Percentiles rank a stretch among this genome's conserved stretches.
phyloP scores from a whole-genome alignment of 2,329 filamentous ascomycete species.

The Scedosporium apiospermum region DNA sequence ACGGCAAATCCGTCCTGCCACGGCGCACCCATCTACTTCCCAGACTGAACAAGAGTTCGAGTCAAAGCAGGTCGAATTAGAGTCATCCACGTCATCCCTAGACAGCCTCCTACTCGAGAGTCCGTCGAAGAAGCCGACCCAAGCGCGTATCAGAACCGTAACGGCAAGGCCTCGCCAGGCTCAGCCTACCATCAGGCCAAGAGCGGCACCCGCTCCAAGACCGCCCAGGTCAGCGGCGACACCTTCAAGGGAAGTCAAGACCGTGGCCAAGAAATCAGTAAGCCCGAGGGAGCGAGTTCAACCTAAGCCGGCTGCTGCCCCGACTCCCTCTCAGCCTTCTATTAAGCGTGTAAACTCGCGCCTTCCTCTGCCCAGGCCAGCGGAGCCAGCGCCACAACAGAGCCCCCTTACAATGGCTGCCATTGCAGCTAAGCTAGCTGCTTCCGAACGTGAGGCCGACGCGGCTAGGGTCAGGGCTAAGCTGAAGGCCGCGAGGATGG shows the following conservation, averaged over 20 bases:
- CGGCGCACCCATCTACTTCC: neutral
- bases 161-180: neutral
- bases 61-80: neutral
- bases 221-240: neutral
- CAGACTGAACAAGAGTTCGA: neutral
- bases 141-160: neutral
- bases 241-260: neutral
- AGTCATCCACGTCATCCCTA: constrained; percentile 14
- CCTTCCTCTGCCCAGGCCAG: constrained; percentile 23
- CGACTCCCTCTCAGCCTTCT: neutral
- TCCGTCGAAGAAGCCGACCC: constrained; percentile 3
- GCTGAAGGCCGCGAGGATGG: constrained; percentile 41
- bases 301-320: neutral
- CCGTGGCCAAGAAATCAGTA: neutral
- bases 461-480: constrained; percentile 55
- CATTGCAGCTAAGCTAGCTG: constrained; percentile 54
- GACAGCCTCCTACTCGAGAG: constrained; percentile 15
- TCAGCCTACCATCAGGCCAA: neutral
- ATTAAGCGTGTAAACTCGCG: constrained; percentile 13
- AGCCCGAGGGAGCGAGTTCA: neutral
- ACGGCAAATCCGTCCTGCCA: neutral
- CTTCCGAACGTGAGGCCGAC: constrained; percentile 54
- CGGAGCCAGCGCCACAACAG: constrained; percentile 35
- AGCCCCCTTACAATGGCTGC: constrained; percentile 51
- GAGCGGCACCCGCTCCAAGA: neutral